These are phyloP conservation scores for Lycium ferocissimum DNA, from an alignment of 257 asterid genomes.

Conservation along the genomic window DNA sequence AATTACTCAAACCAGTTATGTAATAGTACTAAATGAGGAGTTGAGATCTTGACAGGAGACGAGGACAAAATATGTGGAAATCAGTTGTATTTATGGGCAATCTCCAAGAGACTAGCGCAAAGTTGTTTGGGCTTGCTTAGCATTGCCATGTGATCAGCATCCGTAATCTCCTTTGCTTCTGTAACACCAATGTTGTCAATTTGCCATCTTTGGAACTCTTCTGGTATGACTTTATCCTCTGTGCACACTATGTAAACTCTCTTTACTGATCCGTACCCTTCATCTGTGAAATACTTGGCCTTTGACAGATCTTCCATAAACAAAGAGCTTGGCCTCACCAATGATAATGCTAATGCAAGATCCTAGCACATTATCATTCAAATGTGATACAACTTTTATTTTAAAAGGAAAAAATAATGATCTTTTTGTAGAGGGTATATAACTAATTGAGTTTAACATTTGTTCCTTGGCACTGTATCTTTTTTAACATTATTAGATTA, in stretches of 20 bases:
- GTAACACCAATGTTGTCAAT: slow-evolving; percentile 44
- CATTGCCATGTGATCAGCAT: slow-evolving; percentile 66
- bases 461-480: too few species aligned
- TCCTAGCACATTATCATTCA: slow-evolving; percentile 47
- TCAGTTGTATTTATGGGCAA: slow-evolving; percentile 31
- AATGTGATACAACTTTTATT: background rate
- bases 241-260: slow-evolving; percentile 47
- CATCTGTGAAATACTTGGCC: slow-evolving; percentile 39
- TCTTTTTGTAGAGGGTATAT: too few species aligned
- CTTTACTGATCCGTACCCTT: slow-evolving; percentile 58
- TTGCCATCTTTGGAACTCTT: slow-evolving; percentile 51
- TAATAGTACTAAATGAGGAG: background rate
- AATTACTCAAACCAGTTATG: background rate
- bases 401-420: too few species aligned
- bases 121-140: slow-evolving; percentile 45
- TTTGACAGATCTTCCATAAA: slow-evolving; percentile 48
- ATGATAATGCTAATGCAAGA: slow-evolving; percentile 46
- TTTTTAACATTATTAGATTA: too few species aligned
- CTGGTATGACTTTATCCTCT: slow-evolving; percentile 42
- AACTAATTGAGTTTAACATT: too few species aligned
- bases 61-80: background rate
- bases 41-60: background rate
- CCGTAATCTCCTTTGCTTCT: slow-evolving; percentile 41
- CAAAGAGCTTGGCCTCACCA: slow-evolving; percentile 53
- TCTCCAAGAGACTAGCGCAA: slow-evolving; percentile 44